A percentile compares a stretch with the other conserved stretches of the same genome.
phyloP scores from a whole-genome alignment of 306 rosid genomes.

The Chamaecrista fasciculata region DNA sequence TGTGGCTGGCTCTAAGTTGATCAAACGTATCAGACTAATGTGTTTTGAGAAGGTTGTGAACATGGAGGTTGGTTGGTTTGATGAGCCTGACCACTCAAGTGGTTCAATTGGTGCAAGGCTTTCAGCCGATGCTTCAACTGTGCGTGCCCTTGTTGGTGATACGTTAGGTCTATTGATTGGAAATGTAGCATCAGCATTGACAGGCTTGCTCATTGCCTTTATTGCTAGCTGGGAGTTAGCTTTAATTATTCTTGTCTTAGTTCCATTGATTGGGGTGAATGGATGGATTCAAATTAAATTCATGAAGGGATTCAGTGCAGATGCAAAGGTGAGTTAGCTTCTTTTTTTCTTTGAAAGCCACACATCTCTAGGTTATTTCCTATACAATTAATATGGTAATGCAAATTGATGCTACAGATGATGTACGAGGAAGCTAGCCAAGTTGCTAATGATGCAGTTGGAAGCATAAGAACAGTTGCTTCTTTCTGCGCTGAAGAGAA shows the following conservation, averaged over 20 bases:
- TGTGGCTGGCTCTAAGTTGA: constrained; percentile 61
- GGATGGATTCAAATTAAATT: constrained; percentile 57
- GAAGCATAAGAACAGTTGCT: constrained; percentile 76
- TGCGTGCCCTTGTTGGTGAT: constrained; percentile 70
- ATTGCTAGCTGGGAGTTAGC: constrained; percentile 71
- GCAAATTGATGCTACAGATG: constrained; percentile 43
- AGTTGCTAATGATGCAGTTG: constrained; percentile 79
- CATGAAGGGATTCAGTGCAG: constrained; percentile 63
- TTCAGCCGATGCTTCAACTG: constrained; percentile 69
- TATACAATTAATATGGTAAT: not conserved
- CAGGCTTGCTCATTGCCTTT: constrained; percentile 67
- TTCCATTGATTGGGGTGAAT: constrained; percentile 58
- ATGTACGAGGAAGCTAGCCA: constrained; percentile 85
- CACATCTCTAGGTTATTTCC: too few species aligned
- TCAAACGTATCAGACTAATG: constrained; percentile 61
- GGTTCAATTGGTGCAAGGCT: constrained; percentile 73
- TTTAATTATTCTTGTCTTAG: constrained; percentile 43
- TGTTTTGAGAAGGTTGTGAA: constrained; percentile 68
- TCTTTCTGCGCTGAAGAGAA: constrained; percentile 82
- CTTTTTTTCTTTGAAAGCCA: not conserved
- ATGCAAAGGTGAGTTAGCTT: constrained; percentile 52
- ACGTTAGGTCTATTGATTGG: constrained; percentile 54
- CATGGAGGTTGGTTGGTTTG: constrained; percentile 84
- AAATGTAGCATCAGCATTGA: constrained; percentile 44
- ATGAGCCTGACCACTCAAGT: constrained; percentile 68